phyloP scores from a whole-genome alignment of 306 rosid genomes.

The Pachyrhizus erosus region DNA sequence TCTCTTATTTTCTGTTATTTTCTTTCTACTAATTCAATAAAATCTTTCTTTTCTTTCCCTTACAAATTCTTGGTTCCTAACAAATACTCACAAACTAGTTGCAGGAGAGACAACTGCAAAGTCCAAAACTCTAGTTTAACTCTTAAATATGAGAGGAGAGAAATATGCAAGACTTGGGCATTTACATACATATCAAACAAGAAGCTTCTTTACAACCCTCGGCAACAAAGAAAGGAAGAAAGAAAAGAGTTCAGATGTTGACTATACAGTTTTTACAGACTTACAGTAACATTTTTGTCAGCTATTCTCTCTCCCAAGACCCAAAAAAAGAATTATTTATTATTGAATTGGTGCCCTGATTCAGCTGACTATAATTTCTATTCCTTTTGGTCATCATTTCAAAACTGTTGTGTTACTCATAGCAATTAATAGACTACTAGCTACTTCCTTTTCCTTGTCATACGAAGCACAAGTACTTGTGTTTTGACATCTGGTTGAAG shows the following conservation, averaged over 20 bases:
- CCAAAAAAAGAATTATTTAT: constrained; percentile 5
- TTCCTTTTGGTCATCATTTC: constrained; percentile 25
- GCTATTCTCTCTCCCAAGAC: neutral
- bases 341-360: neutral
- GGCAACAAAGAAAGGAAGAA: constrained; percentile 9
- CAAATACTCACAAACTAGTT: neutral
- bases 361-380: constrained; percentile 13
- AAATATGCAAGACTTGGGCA: neutral
- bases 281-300: constrained; percentile 21
- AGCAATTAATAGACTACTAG: constrained; percentile 14
- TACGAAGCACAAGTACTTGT: constrained; percentile 65
- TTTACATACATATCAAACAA: constrained; percentile 30
- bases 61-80: too few relatives aligned
- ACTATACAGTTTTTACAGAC: constrained; percentile 19
- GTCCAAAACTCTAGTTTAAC: neutral
- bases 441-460: constrained; percentile 48
- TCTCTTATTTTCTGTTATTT: too few relatives aligned
- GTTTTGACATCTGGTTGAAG: constrained; percentile 83
- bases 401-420: constrained; percentile 40
- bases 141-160: neutral
- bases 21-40: too few relatives aligned
- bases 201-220: constrained; percentile 30
- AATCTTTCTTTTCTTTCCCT: too few relatives aligned
- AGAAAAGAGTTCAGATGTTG: neutral
- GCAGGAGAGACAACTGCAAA: constrained; percentile 19